phyloP scores from a whole-genome alignment of 2,329 filamentous ascomycete species.

The Fonsecaea multimorphosa region DNA sequence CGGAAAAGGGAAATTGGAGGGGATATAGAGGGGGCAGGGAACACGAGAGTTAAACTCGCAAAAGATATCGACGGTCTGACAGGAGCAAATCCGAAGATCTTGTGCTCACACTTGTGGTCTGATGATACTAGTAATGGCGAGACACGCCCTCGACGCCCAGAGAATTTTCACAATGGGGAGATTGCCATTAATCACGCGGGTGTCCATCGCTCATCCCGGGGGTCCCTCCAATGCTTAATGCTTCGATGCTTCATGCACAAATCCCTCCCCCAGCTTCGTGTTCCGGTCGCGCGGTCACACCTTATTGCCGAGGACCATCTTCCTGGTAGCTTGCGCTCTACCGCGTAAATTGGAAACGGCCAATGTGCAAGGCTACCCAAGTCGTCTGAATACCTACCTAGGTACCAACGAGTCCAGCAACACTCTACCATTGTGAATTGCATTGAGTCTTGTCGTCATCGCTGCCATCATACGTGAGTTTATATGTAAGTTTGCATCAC shows the following conservation, averaged over 20 bases:
- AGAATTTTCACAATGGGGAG: neutral
- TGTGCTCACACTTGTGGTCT: neutral
- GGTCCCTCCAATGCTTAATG: neutral
- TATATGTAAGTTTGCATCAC: slow-evolving; percentile 10
- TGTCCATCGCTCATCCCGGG: slow-evolving; percentile 4
- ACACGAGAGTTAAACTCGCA: neutral
- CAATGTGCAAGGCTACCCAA: neutral
- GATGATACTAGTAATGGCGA: neutral
- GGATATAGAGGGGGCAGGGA: neutral
- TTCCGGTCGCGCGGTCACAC: neutral
- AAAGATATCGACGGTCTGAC: slow-evolving; percentile 16
- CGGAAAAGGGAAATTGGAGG: slow-evolving; percentile 18
- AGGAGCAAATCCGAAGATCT: neutral
- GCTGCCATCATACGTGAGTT: neutral
- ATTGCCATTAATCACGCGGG: slow-evolving; percentile 11
- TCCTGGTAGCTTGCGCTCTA: neutral
- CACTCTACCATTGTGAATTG: neutral
- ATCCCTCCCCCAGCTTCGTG: neutral
- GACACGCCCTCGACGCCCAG: neutral
- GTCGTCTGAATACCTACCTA: too few species aligned
- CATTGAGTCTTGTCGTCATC: neutral
- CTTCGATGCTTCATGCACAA: slow-evolving; percentile 5
- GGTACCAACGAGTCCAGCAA: neutral
- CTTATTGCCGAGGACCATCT: neutral
- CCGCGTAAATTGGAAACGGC: neutral